Evolutionary conservation across 805 yeast genomes (phyloP).

Genomic region (Saccharomycopsis sp.): DNA sequence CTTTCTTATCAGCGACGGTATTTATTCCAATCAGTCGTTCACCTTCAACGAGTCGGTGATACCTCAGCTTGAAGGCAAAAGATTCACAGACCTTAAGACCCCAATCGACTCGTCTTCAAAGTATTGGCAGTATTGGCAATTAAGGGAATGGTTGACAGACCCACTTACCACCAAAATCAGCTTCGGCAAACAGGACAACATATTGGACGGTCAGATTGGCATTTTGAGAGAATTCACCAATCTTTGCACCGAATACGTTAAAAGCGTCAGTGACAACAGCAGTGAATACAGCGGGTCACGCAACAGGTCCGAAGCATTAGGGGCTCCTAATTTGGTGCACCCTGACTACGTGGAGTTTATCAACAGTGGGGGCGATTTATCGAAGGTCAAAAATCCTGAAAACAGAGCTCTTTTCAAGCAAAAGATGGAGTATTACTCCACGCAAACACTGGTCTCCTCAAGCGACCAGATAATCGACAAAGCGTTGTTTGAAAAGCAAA

Average conservation of each 20-base stretch:
- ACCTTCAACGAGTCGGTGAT: constrained; percentile 4
- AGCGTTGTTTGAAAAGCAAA: constrained; percentile 1
- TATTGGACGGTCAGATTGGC: constrained; percentile 6
- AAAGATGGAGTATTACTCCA: neutral
- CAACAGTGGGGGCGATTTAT: neutral
- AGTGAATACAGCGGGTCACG: neutral
- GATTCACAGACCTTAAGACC: neutral
- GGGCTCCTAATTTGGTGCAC: neutral
- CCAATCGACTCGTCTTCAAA: neutral
- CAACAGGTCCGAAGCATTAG: neutral
- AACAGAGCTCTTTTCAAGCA: neutral
- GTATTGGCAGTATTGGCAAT: constrained; percentile 2
- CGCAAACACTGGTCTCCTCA: neutral
- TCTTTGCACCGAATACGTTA: neutral
- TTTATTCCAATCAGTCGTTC: constrained; percentile 3
- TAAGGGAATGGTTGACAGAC: constrained; percentile 10
- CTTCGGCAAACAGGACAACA: constrained; percentile 2
- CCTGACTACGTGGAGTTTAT: neutral
- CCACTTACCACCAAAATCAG: neutral
- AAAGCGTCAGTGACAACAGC: neutral
- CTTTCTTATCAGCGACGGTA: constrained; percentile 8
- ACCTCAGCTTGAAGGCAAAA: neutral
- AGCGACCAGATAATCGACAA: neutral
- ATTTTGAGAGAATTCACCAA: constrained; percentile 4
- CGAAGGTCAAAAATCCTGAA: neutral